Evolutionary conservation across 768 basidiomycete genomes (phyloP).

Genomic region (Cytidiella melzeri): DNA sequence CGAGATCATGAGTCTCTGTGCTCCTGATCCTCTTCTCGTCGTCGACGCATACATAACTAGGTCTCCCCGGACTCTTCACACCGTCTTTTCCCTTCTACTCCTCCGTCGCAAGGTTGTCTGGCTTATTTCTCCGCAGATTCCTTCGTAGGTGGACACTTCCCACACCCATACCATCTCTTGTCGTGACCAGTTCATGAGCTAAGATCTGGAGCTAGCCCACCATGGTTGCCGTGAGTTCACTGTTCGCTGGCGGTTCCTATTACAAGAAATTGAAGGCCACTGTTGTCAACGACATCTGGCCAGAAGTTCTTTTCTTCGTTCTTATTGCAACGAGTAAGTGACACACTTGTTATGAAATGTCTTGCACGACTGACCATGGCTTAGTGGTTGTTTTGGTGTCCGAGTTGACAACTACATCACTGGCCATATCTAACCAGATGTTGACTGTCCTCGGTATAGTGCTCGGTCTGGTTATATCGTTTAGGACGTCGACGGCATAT

Average conservation of each 20-base stretch:
- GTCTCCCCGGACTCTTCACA: too few relatives aligned
- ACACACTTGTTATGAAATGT: constrained; percentile 17
- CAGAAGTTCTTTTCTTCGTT: constrained; percentile 56
- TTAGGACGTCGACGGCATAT: constrained; percentile 68
- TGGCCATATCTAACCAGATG: constrained; percentile 48
- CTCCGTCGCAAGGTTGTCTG: too few relatives aligned
- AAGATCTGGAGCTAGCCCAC: background rate
- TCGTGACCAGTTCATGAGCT: too few relatives aligned
- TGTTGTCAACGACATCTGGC: constrained; percentile 63
- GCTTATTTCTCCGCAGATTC: too few relatives aligned
- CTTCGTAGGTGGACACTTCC: background rate
- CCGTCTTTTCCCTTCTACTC: too few relatives aligned
- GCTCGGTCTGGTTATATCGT: constrained; percentile 65
- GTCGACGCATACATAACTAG: too few relatives aligned
- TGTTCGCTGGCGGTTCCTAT: constrained; percentile 40
- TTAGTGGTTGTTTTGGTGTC: constrained; percentile 57
- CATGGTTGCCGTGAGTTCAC: constrained; percentile 12
- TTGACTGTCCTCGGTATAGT: constrained; percentile 72
- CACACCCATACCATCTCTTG: background rate
- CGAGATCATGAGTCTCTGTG: too few relatives aligned
- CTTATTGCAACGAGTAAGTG: constrained; percentile 47
- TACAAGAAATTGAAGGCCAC: constrained; percentile 49
- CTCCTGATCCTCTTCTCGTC: too few relatives aligned
- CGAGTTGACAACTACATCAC: constrained; percentile 37
- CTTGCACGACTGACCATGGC: background rate